These are phyloP conservation scores for Fonsecaea pedrosoi DNA, from an alignment of 2,329 filamentous ascomycete genomes.

Conservation along the genomic window DNA sequence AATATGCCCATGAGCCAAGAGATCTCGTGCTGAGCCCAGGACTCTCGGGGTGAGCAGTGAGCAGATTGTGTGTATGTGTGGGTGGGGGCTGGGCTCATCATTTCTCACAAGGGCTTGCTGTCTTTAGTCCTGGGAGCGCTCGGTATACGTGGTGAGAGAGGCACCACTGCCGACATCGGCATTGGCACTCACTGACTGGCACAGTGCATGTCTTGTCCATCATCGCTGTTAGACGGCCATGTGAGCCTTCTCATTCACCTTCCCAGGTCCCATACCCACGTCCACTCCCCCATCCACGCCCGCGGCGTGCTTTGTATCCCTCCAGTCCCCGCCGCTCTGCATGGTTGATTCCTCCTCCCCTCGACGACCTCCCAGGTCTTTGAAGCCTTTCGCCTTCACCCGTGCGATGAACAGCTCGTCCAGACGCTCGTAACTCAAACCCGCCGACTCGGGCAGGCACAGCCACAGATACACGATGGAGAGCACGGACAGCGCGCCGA, in stretches of 20 bases:
- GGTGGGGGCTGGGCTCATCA: no score
- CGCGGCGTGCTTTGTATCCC: no score
- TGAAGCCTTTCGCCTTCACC: slow-evolving; percentile 41
- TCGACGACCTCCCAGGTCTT: not conserved
- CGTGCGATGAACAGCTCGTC: slow-evolving; percentile 44
- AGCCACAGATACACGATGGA: slow-evolving; percentile 41
- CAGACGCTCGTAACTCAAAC: slow-evolving; percentile 43
- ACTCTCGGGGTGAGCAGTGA: no score
- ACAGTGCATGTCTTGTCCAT: no score
- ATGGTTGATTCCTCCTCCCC: not conserved
- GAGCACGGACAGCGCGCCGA: slow-evolving; percentile 45
- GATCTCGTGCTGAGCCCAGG: no score
- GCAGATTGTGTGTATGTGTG: no score
- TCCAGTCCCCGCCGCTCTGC: not conserved
- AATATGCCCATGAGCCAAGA: no score
- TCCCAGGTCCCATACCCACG: not conserved
- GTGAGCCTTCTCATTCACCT: not conserved
- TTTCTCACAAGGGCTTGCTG: no score
- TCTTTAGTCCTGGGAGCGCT: no score
- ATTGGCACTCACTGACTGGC: no score
- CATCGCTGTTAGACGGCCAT: not conserved
- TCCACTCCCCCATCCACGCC: not conserved
- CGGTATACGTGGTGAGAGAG: no score
- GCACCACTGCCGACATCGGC: no score
- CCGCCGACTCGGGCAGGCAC: slow-evolving; percentile 50